Evolutionary conservation across 257 asterid species (phyloP).

Genomic region (Avicennia marina): DNA sequence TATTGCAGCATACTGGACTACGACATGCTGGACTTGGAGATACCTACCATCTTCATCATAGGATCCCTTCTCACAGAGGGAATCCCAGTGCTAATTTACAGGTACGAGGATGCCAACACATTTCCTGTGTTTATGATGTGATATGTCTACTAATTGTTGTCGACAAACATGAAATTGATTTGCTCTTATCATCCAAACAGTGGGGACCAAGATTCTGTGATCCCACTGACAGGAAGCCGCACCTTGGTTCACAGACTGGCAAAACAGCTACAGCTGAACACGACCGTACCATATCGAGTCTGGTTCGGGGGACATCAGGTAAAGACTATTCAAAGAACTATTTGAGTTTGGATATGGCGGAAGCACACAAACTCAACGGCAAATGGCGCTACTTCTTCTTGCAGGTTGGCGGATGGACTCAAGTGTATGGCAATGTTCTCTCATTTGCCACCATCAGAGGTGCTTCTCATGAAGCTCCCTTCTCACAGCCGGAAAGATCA

Average conservation of each 20-base stretch:
- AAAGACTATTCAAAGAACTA: background rate
- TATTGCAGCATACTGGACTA: slow-evolving; percentile 49
- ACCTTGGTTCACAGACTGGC: slow-evolving; percentile 42
- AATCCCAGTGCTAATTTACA: slow-evolving; percentile 53
- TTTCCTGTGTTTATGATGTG: background rate
- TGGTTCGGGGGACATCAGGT: slow-evolving; percentile 73
- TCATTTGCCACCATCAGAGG: slow-evolving; percentile 76
- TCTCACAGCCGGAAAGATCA: slow-evolving; percentile 70
- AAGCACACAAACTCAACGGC: background rate
- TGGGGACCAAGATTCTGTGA: slow-evolving; percentile 76
- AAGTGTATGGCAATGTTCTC: slow-evolving; percentile 50
- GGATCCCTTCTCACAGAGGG: slow-evolving; percentile 54
- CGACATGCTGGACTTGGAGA: slow-evolving; percentile 60
- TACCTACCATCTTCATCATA: slow-evolving; percentile 43
- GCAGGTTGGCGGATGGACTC: slow-evolving; percentile 82
- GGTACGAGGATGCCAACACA: slow-evolving; percentile 24
- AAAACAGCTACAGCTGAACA: slow-evolving; percentile 35
- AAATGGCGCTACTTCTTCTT: background rate
- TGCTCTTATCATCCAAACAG: too few relatives aligned
- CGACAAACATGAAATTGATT: too few relatives aligned
- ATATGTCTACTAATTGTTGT: too few relatives aligned
- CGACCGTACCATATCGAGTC: slow-evolving; percentile 55
- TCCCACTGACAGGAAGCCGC: slow-evolving; percentile 68
- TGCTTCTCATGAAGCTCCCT: slow-evolving; percentile 78
- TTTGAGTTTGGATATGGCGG: background rate